Base-by-base conservation (phyloP, 75 land plant species). In the Sequoia sempervirens region DNA sequence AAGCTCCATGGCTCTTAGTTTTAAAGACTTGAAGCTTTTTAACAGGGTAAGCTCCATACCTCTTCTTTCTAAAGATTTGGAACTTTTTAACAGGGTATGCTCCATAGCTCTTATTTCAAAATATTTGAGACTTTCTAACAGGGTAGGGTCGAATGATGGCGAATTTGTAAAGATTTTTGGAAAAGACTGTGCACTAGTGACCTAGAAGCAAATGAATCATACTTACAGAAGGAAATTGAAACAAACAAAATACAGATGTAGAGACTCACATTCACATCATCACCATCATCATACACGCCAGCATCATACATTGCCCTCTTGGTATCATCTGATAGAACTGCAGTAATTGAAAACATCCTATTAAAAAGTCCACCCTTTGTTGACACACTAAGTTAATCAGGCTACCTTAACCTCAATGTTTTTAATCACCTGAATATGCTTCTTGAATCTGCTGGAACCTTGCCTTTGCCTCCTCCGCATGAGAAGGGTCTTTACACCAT, bases 361-460 rank as follows among this genome's bases (percentile, higher is more conserved):
- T 52, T 23, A 32, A 83, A 4, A 10, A 80, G 68, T 17, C 40
- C 50, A 20, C 7, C 40, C 4, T 73, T 13, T 54, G 23, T 28
- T 20, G 32, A 14, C 23, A 79, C 38, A 73, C 40, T 76, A 76
- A 43, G 12, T 17, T 32, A 38, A 34, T 15, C 37, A 66, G 37
- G 43, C 18, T 1, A n/a, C 80, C 1, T 30, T 30, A 13, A 7
- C 6, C 50, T 30, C 18, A 20, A 76, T 0, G 14, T 69, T 30
- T 5, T 14, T 30, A 47, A 17, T 78, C 56, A 94, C 96, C 96
- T 87, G 90, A 82, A 85, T 94, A 94, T 14, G 96, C 96, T 78
- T 94, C 92, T 86, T 94, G 96, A 61, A 94, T 92, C 61, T 87
- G 86, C 84, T 94, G 96, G 82, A 94, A 94, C 52, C 52, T 91